These are phyloP conservation scores for Trichoderma sp. DNA, from an alignment of 2,329 filamentous ascomycete species.

Conservation along the genomic window DNA sequence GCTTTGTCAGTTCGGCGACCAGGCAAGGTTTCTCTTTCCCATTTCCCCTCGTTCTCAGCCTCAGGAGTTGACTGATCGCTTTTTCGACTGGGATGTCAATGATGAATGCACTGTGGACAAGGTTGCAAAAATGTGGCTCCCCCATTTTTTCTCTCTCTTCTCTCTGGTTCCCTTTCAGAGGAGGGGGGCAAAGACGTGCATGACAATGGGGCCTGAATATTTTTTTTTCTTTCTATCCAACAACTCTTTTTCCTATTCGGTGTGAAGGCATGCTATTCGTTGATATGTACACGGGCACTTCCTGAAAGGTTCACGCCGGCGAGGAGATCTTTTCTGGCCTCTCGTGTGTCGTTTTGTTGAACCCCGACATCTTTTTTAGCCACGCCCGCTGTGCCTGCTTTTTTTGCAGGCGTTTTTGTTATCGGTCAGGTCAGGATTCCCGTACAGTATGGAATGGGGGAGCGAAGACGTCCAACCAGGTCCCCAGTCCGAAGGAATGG, in stretches of 20 bases:
- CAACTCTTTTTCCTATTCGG: background rate
- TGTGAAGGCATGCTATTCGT: background rate
- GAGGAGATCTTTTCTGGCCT: background rate
- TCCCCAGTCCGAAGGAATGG: background rate
- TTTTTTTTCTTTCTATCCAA: background rate
- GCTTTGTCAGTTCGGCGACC: conserved; percentile 9
- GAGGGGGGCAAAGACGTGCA: conserved; percentile 12
- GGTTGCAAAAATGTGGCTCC: background rate
- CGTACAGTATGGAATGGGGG: background rate
- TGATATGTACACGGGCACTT: background rate
- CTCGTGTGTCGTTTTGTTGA: background rate
- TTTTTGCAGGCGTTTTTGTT: background rate
- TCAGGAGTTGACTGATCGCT: conserved; percentile 17
- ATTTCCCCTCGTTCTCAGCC: conserved; percentile 3
- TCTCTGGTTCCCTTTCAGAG: background rate
- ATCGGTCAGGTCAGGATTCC: background rate
- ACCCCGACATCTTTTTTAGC: background rate
- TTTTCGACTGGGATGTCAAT: background rate
- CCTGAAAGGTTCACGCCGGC: background rate
- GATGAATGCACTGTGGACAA: conserved; percentile 10
- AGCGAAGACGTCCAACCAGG: background rate
- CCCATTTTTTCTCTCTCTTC: background rate
- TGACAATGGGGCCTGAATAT: conserved; percentile 10
- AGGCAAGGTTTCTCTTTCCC: background rate
- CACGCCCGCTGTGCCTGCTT: background rate